phyloP scores from a whole-genome alignment of 2,329 filamentous ascomycete species.

The Aspergillus sojae region DNA sequence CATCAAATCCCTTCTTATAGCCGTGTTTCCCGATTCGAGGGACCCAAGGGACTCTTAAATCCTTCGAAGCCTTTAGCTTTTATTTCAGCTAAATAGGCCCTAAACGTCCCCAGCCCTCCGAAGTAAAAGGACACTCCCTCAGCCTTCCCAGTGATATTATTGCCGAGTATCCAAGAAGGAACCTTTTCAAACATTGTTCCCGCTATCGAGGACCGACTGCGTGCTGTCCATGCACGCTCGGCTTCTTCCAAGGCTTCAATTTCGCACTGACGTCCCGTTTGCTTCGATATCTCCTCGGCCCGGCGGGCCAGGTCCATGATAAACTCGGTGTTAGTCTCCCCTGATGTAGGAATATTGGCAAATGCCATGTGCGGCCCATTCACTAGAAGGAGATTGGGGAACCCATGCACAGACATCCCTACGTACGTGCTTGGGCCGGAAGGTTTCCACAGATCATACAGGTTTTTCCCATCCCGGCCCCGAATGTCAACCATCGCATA shows the following conservation, averaged over 20 bases:
- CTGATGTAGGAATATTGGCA: conserved; percentile 33
- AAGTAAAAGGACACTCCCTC: conserved; percentile 1
- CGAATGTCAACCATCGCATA: conserved; percentile 39
- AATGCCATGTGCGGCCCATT: conserved; percentile 42
- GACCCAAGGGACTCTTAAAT: conserved; percentile 5
- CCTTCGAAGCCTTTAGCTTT: conserved; percentile 6
- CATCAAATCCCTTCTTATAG: background rate
- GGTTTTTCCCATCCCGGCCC: conserved; percentile 20
- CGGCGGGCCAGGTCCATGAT: conserved; percentile 7
- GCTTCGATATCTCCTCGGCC: background rate
- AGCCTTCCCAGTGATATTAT: conserved; percentile 28
- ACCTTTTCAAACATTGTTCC: conserved; percentile 7
- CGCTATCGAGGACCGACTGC: background rate
- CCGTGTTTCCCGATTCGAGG: background rate
- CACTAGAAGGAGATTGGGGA: conserved; percentile 51
- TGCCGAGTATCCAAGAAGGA: conserved; percentile 10
- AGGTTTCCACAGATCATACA: conserved; percentile 36
- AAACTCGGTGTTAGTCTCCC: conserved; percentile 35
- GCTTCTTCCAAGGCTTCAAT: conserved; percentile 13
- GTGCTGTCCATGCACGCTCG: conserved; percentile 6
- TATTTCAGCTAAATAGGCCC: conserved; percentile 1
- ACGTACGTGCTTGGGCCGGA: conserved; percentile 38
- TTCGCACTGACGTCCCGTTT: conserved; percentile 1
- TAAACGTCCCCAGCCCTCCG: conserved; percentile 10
- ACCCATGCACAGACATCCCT: conserved; percentile 41